Evolutionary conservation across 2,329 filamentous ascomycete species (phyloP), one percentile per base, ranked within the genome.

Genomic region (Sodiomyces alkalinus): DNA sequence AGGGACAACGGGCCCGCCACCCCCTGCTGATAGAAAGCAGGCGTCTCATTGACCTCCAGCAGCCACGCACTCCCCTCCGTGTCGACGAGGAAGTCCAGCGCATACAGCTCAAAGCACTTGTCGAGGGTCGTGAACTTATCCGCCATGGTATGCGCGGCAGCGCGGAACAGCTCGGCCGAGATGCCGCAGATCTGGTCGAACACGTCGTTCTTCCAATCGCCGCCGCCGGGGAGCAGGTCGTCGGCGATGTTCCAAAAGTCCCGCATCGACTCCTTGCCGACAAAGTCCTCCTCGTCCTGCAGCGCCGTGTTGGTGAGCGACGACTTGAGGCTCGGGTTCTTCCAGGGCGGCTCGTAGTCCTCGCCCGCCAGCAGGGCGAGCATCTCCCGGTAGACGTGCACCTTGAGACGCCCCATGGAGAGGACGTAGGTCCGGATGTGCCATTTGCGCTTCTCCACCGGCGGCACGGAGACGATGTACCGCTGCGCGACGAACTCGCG

Each of bases 41-140:
- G 52, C 14, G 51, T 52, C 37, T 55, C 50, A 12, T 55, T 55
- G 1, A 48, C 50, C 32, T 55, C 52, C 1, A 55, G 30, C 0
- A 55, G 29, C 52, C 52, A 55, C 0, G 42, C 47, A 1, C 29
- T 42, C 0, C 50, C 52, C 0, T 32, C 31, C 0, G 37, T 34
- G 21, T 55, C 52, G 6, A 55, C 28, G 12, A 55, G 33, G 15
- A 51, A 55, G 24, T 55, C 52, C 1, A 52, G 33, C 0, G 44
- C 52, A 17, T 53, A 55, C 8, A 55, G 29, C 35, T 53, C 52
- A 22, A 53, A 55, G 31, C 49, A 55, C 22, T 46, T 49, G 10
- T 54, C 40, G 13, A 55, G 9, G 0, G 47, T 43, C 0, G 42
- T 52, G 31, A 55, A 55, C 33, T 51, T 52, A 32, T 54, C 51